These are phyloP conservation scores for Penicillium nordicum DNA, from an alignment of 2,329 filamentous ascomycete genomes.

Conservation along the genomic window DNA sequence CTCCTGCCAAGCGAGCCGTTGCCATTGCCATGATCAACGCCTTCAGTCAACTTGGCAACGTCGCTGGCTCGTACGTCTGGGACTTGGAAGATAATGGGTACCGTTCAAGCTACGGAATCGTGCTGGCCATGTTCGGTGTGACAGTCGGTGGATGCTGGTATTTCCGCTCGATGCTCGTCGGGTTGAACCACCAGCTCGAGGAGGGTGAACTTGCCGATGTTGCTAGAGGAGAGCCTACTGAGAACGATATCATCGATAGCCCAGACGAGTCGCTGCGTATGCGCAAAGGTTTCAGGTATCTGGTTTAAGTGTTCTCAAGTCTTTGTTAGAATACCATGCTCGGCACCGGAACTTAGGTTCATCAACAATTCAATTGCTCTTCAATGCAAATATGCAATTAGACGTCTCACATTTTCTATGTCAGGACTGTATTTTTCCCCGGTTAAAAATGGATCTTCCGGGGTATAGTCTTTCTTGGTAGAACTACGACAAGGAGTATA, in stretches of 20 bases:
- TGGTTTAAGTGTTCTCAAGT: constrained; percentile 15
- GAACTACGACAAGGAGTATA: too few relatives aligned
- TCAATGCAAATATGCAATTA: background rate
- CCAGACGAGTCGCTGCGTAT: constrained; percentile 24
- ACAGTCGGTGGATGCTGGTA: constrained; percentile 48
- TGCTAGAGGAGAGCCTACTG: constrained; percentile 1
- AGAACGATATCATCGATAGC: constrained; percentile 14
- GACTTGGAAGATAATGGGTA: constrained; percentile 57
- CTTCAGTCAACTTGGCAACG: constrained; percentile 56
- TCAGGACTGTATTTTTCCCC: background rate
- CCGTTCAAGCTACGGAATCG: constrained; percentile 63
- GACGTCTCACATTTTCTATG: background rate
- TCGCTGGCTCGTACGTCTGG: constrained; percentile 64
- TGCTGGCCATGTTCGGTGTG: constrained; percentile 61
- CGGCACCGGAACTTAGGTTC: background rate
- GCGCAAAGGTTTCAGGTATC: constrained; percentile 30
- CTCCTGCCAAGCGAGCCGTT: constrained; percentile 68
- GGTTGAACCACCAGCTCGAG: constrained; percentile 26
- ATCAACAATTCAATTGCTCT: background rate
- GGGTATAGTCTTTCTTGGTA: too few relatives aligned
- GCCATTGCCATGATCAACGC: constrained; percentile 74
- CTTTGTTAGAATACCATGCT: background rate
- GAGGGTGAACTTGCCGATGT: constrained; percentile 14
- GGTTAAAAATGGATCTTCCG: too few relatives aligned
- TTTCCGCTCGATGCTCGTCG: constrained; percentile 48